phyloP scores from a whole-genome alignment of 1,284 basidiomycete genomes.

The Cryptococcus depauperatus region DNA sequence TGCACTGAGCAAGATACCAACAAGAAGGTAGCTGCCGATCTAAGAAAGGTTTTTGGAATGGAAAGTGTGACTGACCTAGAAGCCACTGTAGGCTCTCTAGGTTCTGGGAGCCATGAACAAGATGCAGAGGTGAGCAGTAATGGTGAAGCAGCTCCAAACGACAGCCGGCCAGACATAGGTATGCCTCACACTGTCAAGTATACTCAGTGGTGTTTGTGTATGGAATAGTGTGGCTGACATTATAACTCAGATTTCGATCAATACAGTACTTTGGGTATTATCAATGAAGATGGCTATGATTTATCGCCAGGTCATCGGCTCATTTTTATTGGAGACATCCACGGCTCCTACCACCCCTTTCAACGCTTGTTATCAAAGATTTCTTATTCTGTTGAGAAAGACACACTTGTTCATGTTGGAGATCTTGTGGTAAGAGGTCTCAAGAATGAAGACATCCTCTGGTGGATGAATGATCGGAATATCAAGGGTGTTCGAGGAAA shows the following conservation, averaged over 20 bases:
- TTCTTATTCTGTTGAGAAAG: constrained; percentile 54
- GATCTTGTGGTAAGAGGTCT: constrained; percentile 68
- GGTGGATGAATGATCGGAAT: constrained; percentile 56
- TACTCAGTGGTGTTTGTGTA: not conserved
- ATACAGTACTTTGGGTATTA: constrained; percentile 35
- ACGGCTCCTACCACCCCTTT: constrained; percentile 65
- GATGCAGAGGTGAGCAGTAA: not conserved
- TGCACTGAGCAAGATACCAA: constrained; percentile 9
- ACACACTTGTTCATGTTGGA: constrained; percentile 69
- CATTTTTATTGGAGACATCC: constrained; percentile 73
- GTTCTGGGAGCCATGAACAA: not conserved
- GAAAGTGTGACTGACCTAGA: constrained; percentile 18
- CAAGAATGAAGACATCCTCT: constrained; percentile 58
- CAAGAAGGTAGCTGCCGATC: constrained; percentile 7
- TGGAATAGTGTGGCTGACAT: constrained; percentile 5
- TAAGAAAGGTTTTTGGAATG: constrained; percentile 19
- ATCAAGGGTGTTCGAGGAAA: constrained; percentile 76
- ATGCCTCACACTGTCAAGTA: constrained; percentile 4
- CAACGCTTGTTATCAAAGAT: constrained; percentile 59
- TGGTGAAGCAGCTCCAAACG: constrained; percentile 1
- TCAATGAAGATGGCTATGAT: constrained; percentile 23
- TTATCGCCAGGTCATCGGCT: constrained; percentile 47
- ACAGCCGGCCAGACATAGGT: not conserved
- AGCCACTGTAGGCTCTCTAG: constrained; percentile 13
- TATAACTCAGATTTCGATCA: constrained; percentile 33